Percentiles rank a stretch among this genome's conserved stretches.
These are phyloP conservation scores for Gloeophyllum trabeum DNA, from an alignment of 768 basidiomycete species.

Conservation along the genomic window DNA sequence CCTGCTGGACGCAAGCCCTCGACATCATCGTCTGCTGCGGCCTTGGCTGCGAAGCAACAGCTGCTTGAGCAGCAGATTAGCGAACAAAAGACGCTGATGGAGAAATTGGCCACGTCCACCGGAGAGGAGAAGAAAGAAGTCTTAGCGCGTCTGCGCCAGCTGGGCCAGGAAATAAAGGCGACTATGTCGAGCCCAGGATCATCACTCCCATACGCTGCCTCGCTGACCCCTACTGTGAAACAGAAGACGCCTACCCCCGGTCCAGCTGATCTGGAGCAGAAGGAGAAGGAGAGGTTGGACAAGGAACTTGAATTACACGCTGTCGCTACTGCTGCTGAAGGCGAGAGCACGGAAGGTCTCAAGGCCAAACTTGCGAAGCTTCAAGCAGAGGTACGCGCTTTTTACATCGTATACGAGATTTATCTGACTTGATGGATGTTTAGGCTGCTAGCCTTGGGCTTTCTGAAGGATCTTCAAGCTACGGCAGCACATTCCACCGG, in stretches of 20 bases:
- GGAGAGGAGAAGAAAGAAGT: slow-evolving; percentile 71
- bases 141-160: slow-evolving; percentile 61
- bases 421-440: neutral
- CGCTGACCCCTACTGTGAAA: slow-evolving; percentile 13
- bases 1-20: slow-evolving; percentile 8
- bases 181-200: slow-evolving; percentile 16
- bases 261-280: slow-evolving; percentile 34
- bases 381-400: slow-evolving; percentile 60
- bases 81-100: slow-evolving; percentile 83
- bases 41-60: slow-evolving; percentile 65
- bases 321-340: slow-evolving; percentile 23
- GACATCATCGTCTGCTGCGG: slow-evolving; percentile 25
- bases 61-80: slow-evolving; percentile 73
- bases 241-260: slow-evolving; percentile 18
- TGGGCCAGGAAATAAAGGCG: slow-evolving; percentile 71
- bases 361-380: slow-evolving; percentile 67
- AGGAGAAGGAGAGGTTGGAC: slow-evolving; percentile 62
- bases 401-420: too few relatives aligned
- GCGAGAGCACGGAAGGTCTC: slow-evolving; percentile 54
- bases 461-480: slow-evolving; percentile 33
- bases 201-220: slow-evolving; percentile 17
- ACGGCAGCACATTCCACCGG: slow-evolving; percentile 19
- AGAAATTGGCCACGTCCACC: slow-evolving; percentile 48
- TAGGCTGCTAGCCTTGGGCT: slow-evolving; percentile 73
- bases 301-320: slow-evolving; percentile 72